Evolutionary conservation across 805 yeast genomes (phyloP), one percentile per base, ranked within the genome.

Genomic region (Pichia californica): DNA sequence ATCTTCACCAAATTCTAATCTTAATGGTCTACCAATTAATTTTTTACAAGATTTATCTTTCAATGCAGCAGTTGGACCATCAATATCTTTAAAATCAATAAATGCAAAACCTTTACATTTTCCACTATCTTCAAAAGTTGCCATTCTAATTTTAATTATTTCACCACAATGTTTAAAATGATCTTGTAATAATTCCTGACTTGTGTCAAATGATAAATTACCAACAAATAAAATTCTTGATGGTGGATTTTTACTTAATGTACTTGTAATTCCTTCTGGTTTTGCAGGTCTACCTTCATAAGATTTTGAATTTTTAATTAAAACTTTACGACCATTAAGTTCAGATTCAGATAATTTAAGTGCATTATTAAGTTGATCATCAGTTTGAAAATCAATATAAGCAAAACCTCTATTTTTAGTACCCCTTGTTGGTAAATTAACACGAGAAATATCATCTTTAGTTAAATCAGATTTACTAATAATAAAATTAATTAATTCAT

Each of bases 101-200:
- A 93, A 91, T 1, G 96, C 88, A 68, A 91, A 91, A 2, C 98
- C 98, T 63, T 93, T 93, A 70, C 98, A 91, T 60, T 89, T 91
- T 1, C 97, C 98, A 40, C 84, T 69, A 60, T 91, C 99, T 65
- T 93, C 88, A 64, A 91, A 91, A n/a, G 99, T 89, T 4, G 98
- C 98, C 94, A 89, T 91, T 62, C 99, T 77, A 42, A 91, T 77
- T 52, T 77, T 77, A 25, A 71, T 66, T 46, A 94, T 91, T 50
- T 84, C 88, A 31, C 98, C 97, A 66, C 95, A 88, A 56, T 83
- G 91, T 63, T 83, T 83, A 70, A 91, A 91, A 50, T 86, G 95
- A 53, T 79, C 83, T 51, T 78, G 80, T 35, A 91, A 67, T 49
- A 79, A 63, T 26, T 84, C 94, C 48, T 83, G 80, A 1, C 94